A percentile compares a stretch with the other conserved stretches of the same genome.
Conservation (phyloP, 2,329 filamentous ascomycete species). For the Ceratocystis alfenasii region DNA sequence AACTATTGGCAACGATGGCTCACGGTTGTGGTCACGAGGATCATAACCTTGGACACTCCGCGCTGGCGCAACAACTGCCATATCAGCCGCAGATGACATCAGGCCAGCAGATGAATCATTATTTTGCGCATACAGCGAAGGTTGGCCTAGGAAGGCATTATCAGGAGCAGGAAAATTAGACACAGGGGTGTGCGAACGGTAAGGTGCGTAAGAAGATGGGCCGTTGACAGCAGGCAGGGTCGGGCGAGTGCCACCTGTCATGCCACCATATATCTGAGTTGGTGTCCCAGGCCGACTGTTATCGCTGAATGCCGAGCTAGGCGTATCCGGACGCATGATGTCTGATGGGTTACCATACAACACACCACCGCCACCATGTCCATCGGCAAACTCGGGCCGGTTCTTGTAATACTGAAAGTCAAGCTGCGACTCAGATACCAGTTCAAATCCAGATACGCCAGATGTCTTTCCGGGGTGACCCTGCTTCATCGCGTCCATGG, state of each 20-base stretch:
- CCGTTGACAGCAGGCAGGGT: slow-evolving; percentile 16
- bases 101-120: slow-evolving; percentile 45
- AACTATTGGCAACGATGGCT: slow-evolving; percentile 5
- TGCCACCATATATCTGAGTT: slow-evolving; percentile 24
- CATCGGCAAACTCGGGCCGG: slow-evolving; percentile 72
- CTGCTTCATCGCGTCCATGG: slow-evolving; percentile 63
- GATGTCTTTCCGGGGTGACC: slow-evolving; percentile 38
- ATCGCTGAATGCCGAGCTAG: slow-evolving; percentile 38
- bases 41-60: slow-evolving; percentile 30
- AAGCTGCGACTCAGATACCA: slow-evolving; percentile 73
- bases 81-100: slow-evolving; percentile 41
- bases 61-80: slow-evolving; percentile 34
- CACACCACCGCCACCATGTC: slow-evolving; percentile 59
- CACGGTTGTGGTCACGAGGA: slow-evolving; percentile 23
- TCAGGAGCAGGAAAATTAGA: slow-evolving; percentile 20
- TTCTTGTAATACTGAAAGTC: slow-evolving; percentile 91
- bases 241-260: slow-evolving; percentile 23
- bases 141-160: slow-evolving; percentile 20
- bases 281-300: slow-evolving; percentile 42
- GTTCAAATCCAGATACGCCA: slow-evolving; percentile 63
- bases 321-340: slow-evolving; percentile 49
- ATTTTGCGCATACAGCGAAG: slow-evolving; percentile 35
- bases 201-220: slow-evolving; percentile 22
- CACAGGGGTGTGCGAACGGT: slow-evolving; percentile 23
- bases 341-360: slow-evolving; percentile 51